Base-by-base conservation (phyloP, 108 stramenopile species). In the Aurantiochytrium sp. region DNA sequence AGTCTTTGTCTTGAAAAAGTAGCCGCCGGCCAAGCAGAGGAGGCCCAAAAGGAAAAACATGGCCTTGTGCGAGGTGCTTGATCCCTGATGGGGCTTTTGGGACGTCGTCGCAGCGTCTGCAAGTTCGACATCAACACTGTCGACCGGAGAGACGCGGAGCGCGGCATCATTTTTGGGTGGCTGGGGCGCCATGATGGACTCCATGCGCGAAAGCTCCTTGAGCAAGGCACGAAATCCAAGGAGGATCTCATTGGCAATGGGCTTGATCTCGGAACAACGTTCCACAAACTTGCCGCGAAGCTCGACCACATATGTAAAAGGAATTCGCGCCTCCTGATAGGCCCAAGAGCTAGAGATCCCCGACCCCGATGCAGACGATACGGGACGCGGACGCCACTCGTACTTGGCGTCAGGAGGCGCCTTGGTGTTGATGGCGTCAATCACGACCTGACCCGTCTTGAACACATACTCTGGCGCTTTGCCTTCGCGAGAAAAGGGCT, bases 351-450 rank as follows among this genome's bases (percentile, higher is more conserved):
- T 51, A 47, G 73, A 83, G 28, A 83, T 83, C 43, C 73, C 73
- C 5, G 49, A 51, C 23, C 73, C 73, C 10, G 49, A 51, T 12
- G 73, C 73, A 6, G 73, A 83, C 19, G 73, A 83, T n/a, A 28
- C 73, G 19, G 73, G 73, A 5, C 73, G 6, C 44, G 73, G 73
- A 47, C 73, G 44, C 73, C 73, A 83, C 51, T 83, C 73, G 73
- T 83, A 83, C 51, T 53, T 53, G 19, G 16, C 73, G 73, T 83
- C 73, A 14, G 73, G 49, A 21, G 73, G 73, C 21, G 73, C 51
- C 28, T 83, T 83, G 44, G 49, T 47, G 73, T 83, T 83, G 51
- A 83, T 83, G 18, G 73, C 44, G n/a, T 83, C 73, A 53, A 83
- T 83, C 6, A 83, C 28, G 73, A 47, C 49, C 28, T 83, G 73